Conservation (phyloP, 176 grass and related monocot species). For the Juncus effusus region DNA sequence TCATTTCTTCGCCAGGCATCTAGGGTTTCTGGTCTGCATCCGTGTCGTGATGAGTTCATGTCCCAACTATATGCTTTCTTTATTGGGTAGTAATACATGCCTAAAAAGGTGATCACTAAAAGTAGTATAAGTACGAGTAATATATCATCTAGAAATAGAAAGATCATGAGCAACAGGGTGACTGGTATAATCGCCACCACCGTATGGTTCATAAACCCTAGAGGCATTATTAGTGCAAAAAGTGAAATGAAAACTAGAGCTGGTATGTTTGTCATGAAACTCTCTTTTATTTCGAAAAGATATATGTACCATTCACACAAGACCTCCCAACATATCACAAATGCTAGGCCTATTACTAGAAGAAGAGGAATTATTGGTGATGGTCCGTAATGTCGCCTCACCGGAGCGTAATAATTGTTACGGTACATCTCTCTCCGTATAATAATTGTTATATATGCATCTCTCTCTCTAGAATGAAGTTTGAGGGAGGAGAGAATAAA, state of each 20-base stretch:
- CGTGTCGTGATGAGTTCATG: not conserved
- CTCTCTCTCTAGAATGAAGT: not conserved
- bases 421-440: constrained; percentile 13
- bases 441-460: not conserved
- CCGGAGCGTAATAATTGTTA: constrained; percentile 1
- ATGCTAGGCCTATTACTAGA: constrained; percentile 47
- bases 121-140: constrained; percentile 36
- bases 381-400: not conserved
- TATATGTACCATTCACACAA: constrained; percentile 43
- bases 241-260: constrained; percentile 32
- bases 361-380: constrained; percentile 31
- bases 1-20: not conserved
- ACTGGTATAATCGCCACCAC: constrained; percentile 43
- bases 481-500: not conserved
- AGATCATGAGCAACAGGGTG: constrained; percentile 38
- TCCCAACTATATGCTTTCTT: constrained; percentile 17
- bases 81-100: constrained; percentile 44
- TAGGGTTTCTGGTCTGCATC: constrained; percentile 7
- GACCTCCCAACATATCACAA: constrained; percentile 54
- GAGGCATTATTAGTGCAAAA: constrained; percentile 25
- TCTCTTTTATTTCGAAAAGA: constrained; percentile 34
- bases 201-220: constrained; percentile 39
- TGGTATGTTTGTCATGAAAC: constrained; percentile 13
- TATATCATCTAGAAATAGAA: constrained; percentile 50
- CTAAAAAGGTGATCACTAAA: constrained; percentile 35